Evolutionary conservation across 352 stramenopile genomes (phyloP).

Genomic region (Globisporangium cystogenes): DNA sequence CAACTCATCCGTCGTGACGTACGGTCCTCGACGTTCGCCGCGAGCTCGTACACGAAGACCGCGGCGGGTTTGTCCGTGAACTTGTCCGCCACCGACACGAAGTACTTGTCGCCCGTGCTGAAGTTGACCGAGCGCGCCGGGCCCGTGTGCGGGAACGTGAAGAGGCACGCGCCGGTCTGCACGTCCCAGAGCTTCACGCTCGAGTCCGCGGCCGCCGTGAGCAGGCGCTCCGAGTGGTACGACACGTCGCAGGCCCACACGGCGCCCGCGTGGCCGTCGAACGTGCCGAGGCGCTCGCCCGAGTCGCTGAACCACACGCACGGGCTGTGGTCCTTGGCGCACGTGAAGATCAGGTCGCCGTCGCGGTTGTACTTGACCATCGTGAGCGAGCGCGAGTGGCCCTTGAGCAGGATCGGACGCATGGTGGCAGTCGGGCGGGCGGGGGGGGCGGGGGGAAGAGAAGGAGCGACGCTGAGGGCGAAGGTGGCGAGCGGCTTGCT

Average conservation of each 20-base stretch:
- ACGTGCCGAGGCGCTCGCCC: slow-evolving; percentile 95
- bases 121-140: slow-evolving; percentile 85
- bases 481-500: background rate
- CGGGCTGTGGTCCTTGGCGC: slow-evolving; percentile 93
- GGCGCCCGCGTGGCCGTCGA: slow-evolving; percentile 95
- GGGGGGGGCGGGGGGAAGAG: background rate
- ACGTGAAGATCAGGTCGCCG: slow-evolving; percentile 97
- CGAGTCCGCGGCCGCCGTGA: slow-evolving; percentile 96
- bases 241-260: slow-evolving; percentile 96
- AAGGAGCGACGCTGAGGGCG: background rate
- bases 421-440: slow-evolving; percentile 25
- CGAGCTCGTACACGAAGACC: slow-evolving; percentile 82
- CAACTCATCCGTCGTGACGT: slow-evolving; percentile 12
- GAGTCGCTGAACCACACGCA: slow-evolving; percentile 97
- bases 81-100: slow-evolving; percentile 81
- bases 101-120: slow-evolving; percentile 79
- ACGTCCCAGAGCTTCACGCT: slow-evolving; percentile 91
- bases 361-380: slow-evolving; percentile 99
- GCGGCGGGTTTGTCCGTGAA: slow-evolving; percentile 75
- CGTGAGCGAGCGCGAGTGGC: slow-evolving; percentile 98
- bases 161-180: slow-evolving; percentile 84
- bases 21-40: slow-evolving; percentile 56
- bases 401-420: slow-evolving; percentile 98
- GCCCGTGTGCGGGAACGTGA: slow-evolving; percentile 79
- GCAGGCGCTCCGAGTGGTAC: slow-evolving; percentile 89